Conservation (phyloP, 768 basidiomycete species). For the Hydnomerulius pinastri region DNA sequence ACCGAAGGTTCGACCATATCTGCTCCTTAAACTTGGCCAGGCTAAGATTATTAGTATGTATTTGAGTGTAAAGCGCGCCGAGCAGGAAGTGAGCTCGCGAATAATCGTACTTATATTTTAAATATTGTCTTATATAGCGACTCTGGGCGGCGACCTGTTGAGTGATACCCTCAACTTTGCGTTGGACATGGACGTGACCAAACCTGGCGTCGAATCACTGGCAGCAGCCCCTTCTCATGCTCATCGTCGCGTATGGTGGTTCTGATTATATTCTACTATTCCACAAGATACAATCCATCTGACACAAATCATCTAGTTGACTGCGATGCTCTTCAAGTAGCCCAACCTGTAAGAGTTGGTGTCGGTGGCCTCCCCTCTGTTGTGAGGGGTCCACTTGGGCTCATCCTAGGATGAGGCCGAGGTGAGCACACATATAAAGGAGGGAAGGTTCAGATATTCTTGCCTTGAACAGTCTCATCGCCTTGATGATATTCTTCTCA, state of each 20-base stretch:
- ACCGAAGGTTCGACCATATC: neutral
- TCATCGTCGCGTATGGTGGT: neutral
- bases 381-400: slow-evolving; percentile 86
- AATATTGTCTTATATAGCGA: too few relatives aligned
- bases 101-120: neutral
- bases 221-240: too few relatives aligned
- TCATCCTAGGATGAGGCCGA: slow-evolving; percentile 60
- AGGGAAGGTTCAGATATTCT: slow-evolving; percentile 11
- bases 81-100: neutral
- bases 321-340: slow-evolving; percentile 56
- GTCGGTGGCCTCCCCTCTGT: slow-evolving; percentile 64
- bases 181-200: too few relatives aligned
- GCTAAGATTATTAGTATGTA: slow-evolving; percentile 13
- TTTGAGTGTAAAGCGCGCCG: neutral
- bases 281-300: neutral
- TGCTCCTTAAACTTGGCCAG: neutral
- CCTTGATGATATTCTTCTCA: slow-evolving; percentile 67
- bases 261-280: neutral
- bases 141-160: too few relatives aligned
- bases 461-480: slow-evolving; percentile 85
- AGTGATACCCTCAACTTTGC: too few relatives aligned
- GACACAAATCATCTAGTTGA: slow-evolving; percentile 21
- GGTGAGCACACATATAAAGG: too few relatives aligned
- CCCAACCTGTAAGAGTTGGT: slow-evolving; percentile 58
- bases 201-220: too few relatives aligned